phyloP scores from a whole-genome alignment of 164 flowering plant genomes.

The Macadamia tetraphylla region DNA sequence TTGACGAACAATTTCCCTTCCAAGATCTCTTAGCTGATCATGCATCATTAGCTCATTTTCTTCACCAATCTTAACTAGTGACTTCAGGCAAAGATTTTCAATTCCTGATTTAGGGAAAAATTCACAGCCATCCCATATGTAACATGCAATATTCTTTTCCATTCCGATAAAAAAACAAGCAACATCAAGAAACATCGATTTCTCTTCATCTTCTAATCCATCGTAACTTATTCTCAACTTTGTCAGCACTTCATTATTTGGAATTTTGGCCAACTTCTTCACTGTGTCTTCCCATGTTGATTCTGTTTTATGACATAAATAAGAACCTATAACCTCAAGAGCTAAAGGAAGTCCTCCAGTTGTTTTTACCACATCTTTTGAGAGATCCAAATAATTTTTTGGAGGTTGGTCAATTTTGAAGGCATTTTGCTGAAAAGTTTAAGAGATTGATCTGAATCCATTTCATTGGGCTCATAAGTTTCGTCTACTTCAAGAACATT shows the following conservation, averaged over 20 bases:
- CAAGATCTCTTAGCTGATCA: slow-evolving; percentile 20
- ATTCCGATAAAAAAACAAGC: too few relatives aligned
- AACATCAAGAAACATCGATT: too few relatives aligned
- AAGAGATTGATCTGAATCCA: slow-evolving; percentile 2
- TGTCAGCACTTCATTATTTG: too few relatives aligned
- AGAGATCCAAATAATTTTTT: not conserved
- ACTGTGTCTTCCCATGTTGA: slow-evolving; percentile 8
- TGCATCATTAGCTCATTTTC: slow-evolving; percentile 20
- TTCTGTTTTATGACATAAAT: not conserved
- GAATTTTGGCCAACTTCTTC: too few relatives aligned
- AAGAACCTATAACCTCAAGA: slow-evolving; percentile 8
- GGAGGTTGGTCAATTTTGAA: not conserved
- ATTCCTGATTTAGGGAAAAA: slow-evolving; percentile 6
- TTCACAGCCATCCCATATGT: slow-evolving; percentile 5
- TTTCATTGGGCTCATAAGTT: not conserved
- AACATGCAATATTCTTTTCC: too few relatives aligned
- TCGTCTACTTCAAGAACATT: not conserved
- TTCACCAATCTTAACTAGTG: slow-evolving; percentile 10
- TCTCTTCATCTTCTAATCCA: too few relatives aligned
- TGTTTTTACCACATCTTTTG: not conserved
- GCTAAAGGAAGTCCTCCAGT: slow-evolving; percentile 4
- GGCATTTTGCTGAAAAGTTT: slow-evolving; percentile 6
- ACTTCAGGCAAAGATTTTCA: slow-evolving; percentile 7
- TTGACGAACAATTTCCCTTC: slow-evolving; percentile 15
- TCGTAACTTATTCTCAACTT: too few relatives aligned